A percentile compares a stretch with the other conserved stretches of the same genome.
Evolutionary conservation across 2,329 filamentous ascomycete species (phyloP).

Genomic region (Apiospora hydei): DNA sequence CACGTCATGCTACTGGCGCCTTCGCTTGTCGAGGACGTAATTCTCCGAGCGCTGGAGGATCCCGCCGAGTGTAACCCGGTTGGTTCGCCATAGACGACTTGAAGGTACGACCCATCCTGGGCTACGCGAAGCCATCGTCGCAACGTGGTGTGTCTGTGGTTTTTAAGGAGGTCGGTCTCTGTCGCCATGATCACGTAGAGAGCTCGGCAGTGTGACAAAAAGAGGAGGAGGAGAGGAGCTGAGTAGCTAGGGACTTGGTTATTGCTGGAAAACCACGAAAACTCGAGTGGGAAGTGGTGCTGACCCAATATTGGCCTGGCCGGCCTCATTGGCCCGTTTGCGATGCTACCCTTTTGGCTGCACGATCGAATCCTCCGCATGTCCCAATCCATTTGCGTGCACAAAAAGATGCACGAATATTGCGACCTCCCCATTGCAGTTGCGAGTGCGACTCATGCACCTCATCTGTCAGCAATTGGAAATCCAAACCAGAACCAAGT

Average conservation of each 20-base stretch:
- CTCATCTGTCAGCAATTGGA: slow-evolving; percentile 6
- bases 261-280: no score
- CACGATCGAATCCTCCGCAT: slow-evolving; percentile 2
- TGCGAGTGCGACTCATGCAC: not conserved
- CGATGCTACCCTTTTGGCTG: not conserved
- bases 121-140: not conserved
- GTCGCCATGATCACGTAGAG: not conserved
- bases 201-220: not conserved
- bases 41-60: not conserved
- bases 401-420: not conserved
- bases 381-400: not conserved
- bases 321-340: not conserved
- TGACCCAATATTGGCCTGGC: not conserved
- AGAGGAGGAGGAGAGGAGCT: not conserved
- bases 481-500: not conserved
- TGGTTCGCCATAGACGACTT: not conserved
- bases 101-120: not conserved
- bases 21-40: not conserved
- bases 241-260: not conserved
- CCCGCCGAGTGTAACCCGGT: not conserved
- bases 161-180: not conserved
- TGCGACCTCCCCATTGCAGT: not conserved
- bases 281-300: not conserved
- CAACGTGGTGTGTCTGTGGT: not conserved
- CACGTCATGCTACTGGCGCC: not conserved